Percentiles rank a stretch among this genome's conserved stretches.
phyloP scores from a whole-genome alignment of 2,329 filamentous ascomycete species.

The Arthroderma sp. region DNA sequence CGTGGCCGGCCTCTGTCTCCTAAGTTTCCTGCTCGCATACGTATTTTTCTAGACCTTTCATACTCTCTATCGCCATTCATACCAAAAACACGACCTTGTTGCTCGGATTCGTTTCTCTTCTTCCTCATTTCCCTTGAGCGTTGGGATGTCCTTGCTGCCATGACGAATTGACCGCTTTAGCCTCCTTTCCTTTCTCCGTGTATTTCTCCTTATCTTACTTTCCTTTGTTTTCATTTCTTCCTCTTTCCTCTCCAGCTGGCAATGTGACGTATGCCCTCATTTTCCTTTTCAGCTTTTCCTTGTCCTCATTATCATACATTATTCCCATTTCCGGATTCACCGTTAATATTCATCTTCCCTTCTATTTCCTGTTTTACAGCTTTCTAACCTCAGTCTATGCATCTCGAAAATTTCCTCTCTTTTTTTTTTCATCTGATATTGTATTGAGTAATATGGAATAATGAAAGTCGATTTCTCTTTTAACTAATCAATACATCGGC shows the following conservation, averaged over 20 bases:
- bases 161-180: not conserved
- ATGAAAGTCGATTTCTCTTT: no score
- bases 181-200: not conserved
- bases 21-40: conserved; percentile 90
- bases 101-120: not conserved
- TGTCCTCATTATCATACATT: no score
- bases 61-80: not conserved
- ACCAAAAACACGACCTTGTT: not conserved
- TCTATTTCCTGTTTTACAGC: no score
- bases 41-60: conserved; percentile 63
- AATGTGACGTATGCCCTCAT: no score
- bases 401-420: no score
- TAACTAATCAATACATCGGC: no score
- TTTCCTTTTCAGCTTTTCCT: no score
- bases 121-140: not conserved
- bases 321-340: no score
- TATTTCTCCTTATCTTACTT: not conserved
- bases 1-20: conserved; percentile 67
- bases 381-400: no score
- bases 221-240: not conserved
- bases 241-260: not conserved
- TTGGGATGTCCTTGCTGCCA: not conserved
- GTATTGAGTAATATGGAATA: no score
- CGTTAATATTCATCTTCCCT: no score
- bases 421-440: no score